These are phyloP conservation scores for Vicia faba DNA, from an alignment of 306 rosid genomes.

Conservation along the genomic window DNA sequence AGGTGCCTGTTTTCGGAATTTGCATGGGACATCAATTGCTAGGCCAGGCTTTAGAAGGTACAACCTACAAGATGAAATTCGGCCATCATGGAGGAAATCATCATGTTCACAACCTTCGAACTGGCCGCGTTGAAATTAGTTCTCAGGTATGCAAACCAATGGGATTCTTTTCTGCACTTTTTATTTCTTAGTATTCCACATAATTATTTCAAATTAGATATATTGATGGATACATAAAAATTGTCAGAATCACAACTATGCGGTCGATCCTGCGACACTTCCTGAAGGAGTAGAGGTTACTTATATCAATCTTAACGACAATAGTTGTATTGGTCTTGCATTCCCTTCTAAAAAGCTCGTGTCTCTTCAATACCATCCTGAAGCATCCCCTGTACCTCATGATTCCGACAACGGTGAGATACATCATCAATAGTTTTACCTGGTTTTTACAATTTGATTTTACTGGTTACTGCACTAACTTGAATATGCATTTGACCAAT, in stretches of 20 bases:
- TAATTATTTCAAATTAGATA: neutral
- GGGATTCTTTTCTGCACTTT: conserved; percentile 6
- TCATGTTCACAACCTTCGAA: conserved; percentile 77
- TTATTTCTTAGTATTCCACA: neutral
- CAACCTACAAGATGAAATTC: conserved; percentile 92
- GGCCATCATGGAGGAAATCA: conserved; percentile 99
- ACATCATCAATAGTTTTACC: neutral
- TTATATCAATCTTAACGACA: conserved; percentile 85
- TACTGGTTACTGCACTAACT: neutral
- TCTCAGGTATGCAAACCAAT: conserved; percentile 65
- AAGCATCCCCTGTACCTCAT: conserved; percentile 99
- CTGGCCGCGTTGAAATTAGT: conserved; percentile 83
- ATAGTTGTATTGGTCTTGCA: conserved; percentile 89
- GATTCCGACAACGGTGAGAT: conserved; percentile 83
- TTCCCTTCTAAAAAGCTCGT: conserved; percentile 72
- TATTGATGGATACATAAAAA: conserved; percentile 15
- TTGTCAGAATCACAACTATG: conserved; percentile 90
- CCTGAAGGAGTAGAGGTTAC: conserved; percentile 89
- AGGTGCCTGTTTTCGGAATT: conserved; percentile 91
- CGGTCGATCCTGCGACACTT: conserved; percentile 78
- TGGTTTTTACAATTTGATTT: neutral
- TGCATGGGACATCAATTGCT: conserved; percentile 99
- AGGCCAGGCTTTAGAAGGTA: conserved; percentile 96
- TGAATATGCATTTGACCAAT: neutral
- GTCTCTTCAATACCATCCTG: conserved; percentile 99